Evolutionary conservation across 208 protist species (phyloP), one percentile per base, ranked within the genome.

Genomic region (Tritrichomonas musculus): DNA sequence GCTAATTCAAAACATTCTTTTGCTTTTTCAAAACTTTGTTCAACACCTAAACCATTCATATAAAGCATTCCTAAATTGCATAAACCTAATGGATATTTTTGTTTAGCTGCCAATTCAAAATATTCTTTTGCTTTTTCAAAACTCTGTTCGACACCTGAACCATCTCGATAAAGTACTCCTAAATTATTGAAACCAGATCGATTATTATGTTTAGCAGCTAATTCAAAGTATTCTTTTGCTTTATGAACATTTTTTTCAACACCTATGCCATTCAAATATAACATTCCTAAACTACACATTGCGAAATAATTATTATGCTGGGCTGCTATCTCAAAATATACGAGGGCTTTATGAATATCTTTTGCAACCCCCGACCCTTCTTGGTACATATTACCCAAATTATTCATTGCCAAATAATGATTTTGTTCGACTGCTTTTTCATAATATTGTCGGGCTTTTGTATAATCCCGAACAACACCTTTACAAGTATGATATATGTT

Each of bases 361-460:
- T 84, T 84, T 11, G 27, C 17, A 1, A 84, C 73, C 1, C 73
- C 36, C 22, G 17, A 25, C 22, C 73, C 73, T 53, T 36, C 36
- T 4, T 53, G 9, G 2, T 47, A 33, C 73, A 84, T 84, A n/a
- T 36, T n/a, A 1, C 41, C 73, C 44, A 84, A 47, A 44, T 84
- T 84, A 25, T 84, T 84, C 73, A 84, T 84, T 39, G 73, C 36
- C 53, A 44, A 36, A n/a, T 84, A 84, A n/a, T 84, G 73, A 30
- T 84, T 84, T 20, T 84, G 36, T 33, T 84, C 36, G 4, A 25
- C n/a, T 49, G 73, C 73, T 5, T 20, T 11, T 47, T 33, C 73
- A 30, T 84, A 84, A 53, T 8, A 33, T n/a, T 84, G 73, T 17
- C 13, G 3, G 9, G 73, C 73, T 3, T n/a, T n/a, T n/a, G n/a